Percentiles rank a stretch among this genome's conserved stretches.
Evolutionary conservation across 352 stramenopile species (phyloP).

Genomic region (Phytophthora kernoviae): DNA sequence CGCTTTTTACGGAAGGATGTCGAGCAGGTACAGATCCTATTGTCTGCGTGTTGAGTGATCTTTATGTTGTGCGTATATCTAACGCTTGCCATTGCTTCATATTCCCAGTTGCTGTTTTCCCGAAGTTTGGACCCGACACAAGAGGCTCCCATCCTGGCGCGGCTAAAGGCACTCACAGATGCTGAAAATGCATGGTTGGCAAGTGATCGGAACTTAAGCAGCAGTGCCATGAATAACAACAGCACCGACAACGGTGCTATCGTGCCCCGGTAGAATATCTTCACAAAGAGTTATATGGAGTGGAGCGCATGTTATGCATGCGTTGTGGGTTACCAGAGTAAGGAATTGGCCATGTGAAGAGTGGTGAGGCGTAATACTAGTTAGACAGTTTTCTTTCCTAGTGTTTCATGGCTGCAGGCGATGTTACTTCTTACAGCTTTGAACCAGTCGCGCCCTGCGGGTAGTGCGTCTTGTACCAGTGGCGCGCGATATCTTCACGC

Average conservation of each 20-base stretch:
- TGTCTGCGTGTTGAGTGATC: background rate
- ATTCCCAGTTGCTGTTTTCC: constrained; percentile 73
- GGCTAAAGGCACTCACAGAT: constrained; percentile 73
- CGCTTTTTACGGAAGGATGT: constrained; percentile 81
- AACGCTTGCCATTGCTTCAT: constrained; percentile 11
- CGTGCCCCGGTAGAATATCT: constrained; percentile 39
- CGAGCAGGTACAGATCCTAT: constrained; percentile 62
- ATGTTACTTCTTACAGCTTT: constrained; percentile 48
- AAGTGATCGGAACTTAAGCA: constrained; percentile 55
- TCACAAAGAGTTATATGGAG: constrained; percentile 10
- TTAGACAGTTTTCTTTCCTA: constrained; percentile 25
- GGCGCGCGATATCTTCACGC: constrained; percentile 93
- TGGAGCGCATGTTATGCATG: constrained; percentile 14
- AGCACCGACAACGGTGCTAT: constrained; percentile 36
- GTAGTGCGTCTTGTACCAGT: constrained; percentile 94
- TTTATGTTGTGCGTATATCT: background rate
- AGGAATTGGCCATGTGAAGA: constrained; percentile 25
- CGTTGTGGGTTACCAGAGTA: constrained; percentile 5
- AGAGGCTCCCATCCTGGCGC: constrained; percentile 61
- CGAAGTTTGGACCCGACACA: constrained; percentile 74
- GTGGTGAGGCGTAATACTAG: constrained; percentile 34
- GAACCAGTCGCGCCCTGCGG: constrained; percentile 32
- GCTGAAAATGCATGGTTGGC: constrained; percentile 71
- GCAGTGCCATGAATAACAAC: constrained; percentile 25
- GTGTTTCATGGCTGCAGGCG: background rate